A percentile compares a stretch with the other conserved stretches of the same genome.
Conservation (phyloP, 75 land plant genomes). For the Gnetum montanum region DNA sequence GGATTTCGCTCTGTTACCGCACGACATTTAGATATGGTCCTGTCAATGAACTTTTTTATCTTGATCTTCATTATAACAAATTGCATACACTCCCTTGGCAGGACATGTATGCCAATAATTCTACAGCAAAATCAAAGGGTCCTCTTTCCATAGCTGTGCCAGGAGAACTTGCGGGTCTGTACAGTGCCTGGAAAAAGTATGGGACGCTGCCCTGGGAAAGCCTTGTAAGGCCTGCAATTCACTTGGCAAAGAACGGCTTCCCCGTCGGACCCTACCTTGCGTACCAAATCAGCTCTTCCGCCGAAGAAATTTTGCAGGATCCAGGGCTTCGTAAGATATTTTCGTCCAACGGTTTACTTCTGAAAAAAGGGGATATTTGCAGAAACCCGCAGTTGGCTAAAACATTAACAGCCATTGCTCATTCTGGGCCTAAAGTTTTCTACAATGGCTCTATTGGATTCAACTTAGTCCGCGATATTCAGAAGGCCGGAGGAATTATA, state of each 20-base stretch:
- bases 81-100: too few relatives aligned
- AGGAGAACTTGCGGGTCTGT: constrained; percentile 65
- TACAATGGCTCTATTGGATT: constrained; percentile 65
- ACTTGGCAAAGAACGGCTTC: constrained; percentile 61
- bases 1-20: too few relatives aligned
- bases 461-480: constrained; percentile 43
- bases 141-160: constrained; percentile 65
- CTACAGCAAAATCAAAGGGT: constrained; percentile 31
- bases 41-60: too few relatives aligned
- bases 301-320: constrained; percentile 49
- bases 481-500: constrained; percentile 54
- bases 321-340: constrained; percentile 34
- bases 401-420: constrained; percentile 39
- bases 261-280: constrained; percentile 55
- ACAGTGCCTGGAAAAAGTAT: constrained; percentile 52
- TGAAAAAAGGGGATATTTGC: constrained; percentile 44
- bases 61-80: too few relatives aligned
- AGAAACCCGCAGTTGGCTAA: constrained; percentile 30
- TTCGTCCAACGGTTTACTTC: constrained; percentile 44
- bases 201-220: constrained; percentile 64
- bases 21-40: too few relatives aligned
- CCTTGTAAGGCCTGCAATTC: constrained; percentile 50
- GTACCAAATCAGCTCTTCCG: constrained; percentile 19
- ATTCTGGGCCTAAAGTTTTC: constrained; percentile 37
- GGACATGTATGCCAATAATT: constrained; percentile 64